Base-by-base conservation (phyloP, 2,329 filamentous ascomycete genomes). In the Myriosclerotinia curreyana region DNA sequence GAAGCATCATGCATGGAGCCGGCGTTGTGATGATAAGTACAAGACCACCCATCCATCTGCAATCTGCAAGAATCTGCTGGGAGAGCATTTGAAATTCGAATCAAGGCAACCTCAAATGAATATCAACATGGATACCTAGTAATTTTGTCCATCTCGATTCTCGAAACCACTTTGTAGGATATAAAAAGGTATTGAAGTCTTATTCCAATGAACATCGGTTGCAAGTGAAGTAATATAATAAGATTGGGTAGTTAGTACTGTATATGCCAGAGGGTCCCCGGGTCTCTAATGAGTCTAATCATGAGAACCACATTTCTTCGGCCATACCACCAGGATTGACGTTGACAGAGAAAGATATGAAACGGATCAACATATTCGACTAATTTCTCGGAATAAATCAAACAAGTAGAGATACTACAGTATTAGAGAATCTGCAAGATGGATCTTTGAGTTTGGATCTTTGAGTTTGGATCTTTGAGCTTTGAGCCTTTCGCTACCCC, bases 111-210 rank as follows among this genome's bases (percentile, higher is more conserved):
- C 1, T 17, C 49, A 48, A 62, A 62, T 46, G 50, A 62, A 62
- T 55, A 46, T 62, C 60, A 49, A 49, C 60, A 62, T 49, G 60
- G 60, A 62, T 62, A n/a, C n/a, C n/a, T n/a, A n/a, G n/a, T n/a
- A n/a, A n/a, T n/a, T 56, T 11, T 20, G 38, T 25, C 12, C 28
- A 46, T 62, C 50, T 36, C n/a, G n/a, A n/a, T n/a, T 40, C 11
- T n/a, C n/a, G n/a, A 58, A 58, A 48, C 55, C 55, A 58, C 20
- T 20, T 7, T 34, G 28, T 4, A 25, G 1, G 28, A 46, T 46
- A 58, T 34, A 31, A 44, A 56, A 56, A 56, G 11, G 20, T 22
- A 28, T 31, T 31, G 20, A 22, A 46, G 54, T 46, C 28, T 44
- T 14, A n/a, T 34, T 15, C 40, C 46, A 34, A 56, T 56, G 54